A percentile compares a stretch with the other conserved stretches of the same genome.
phyloP scores from a whole-genome alignment of 805 yeast species.

The Cyberlindnera subsufficiens region DNA sequence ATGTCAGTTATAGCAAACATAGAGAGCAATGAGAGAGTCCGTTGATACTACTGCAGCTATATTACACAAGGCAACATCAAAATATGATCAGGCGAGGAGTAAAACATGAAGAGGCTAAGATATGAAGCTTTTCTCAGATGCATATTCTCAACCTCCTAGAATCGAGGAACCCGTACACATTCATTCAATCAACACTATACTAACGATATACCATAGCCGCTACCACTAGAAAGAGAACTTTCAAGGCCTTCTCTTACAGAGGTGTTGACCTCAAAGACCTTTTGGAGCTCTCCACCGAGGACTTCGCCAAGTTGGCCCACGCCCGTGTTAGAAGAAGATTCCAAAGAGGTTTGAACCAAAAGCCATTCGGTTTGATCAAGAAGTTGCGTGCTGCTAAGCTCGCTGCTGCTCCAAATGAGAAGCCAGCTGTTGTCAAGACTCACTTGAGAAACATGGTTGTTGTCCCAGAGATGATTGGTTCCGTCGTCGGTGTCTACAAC shows the following conservation, averaged over 20 bases:
- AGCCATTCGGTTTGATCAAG: constrained; percentile 94
- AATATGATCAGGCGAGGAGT: too few species aligned
- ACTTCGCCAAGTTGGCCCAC: constrained; percentile 91
- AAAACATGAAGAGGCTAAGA: too few species aligned
- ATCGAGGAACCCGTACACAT: background rate
- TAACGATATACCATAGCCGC: constrained; percentile 25
- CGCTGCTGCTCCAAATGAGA: constrained; percentile 85
- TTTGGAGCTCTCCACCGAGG: constrained; percentile 91
- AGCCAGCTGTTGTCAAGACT: constrained; percentile 97
- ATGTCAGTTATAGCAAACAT: too few species aligned
- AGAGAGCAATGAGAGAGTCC: too few species aligned
- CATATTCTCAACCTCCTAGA: too few species aligned
- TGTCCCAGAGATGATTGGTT: constrained; percentile 99
- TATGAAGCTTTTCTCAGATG: too few species aligned
- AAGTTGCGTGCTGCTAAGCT: constrained; percentile 97
- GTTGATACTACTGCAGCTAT: too few species aligned
- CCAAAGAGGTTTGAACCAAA: constrained; percentile 93
- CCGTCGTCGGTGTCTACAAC: constrained; percentile 98
- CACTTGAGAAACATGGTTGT: constrained; percentile 98
- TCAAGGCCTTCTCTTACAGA: constrained; percentile 97
- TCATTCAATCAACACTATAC: constrained; percentile 8
- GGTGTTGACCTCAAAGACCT: constrained; percentile 97
- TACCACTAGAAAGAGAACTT: constrained; percentile 69
- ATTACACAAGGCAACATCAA: too few species aligned
- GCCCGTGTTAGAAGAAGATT: constrained; percentile 99